Conservation (phyloP, 1,139 yeast species). For the Trichomonascaceae sp. region DNA sequence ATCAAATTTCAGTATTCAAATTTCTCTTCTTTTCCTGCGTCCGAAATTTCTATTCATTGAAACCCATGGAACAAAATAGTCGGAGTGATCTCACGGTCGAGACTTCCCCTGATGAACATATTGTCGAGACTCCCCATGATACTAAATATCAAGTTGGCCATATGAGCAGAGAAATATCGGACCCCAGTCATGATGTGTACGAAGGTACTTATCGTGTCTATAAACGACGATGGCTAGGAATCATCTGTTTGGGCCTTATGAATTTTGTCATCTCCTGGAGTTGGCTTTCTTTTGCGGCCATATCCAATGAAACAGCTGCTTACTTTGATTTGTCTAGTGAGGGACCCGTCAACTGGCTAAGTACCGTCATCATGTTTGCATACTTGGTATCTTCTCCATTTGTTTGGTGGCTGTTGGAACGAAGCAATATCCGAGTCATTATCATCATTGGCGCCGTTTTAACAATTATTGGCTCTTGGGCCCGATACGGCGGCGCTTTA, state of each 20-base stretch:
- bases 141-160: not conserved
- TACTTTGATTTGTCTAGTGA: slow-evolving; percentile 24
- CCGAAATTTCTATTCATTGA: not conserved
- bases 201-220: slow-evolving; percentile 21
- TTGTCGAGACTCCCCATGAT: not conserved
- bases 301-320: slow-evolving; percentile 24
- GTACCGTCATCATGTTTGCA: slow-evolving; percentile 31
- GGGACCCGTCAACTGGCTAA: slow-evolving; percentile 34
- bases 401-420: slow-evolving; percentile 24
- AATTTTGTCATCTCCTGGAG: slow-evolving; percentile 34
- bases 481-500: slow-evolving; percentile 30
- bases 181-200: not conserved
- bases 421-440: slow-evolving; percentile 23
- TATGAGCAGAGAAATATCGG: not conserved
- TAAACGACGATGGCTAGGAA: slow-evolving; percentile 33
- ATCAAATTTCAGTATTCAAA: too few species aligned
- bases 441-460: slow-evolving; percentile 25
- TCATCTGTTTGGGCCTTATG: slow-evolving; percentile 27
- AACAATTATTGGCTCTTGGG: slow-evolving; percentile 30
- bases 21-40: not conserved
- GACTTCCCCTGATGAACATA: too few species aligned
- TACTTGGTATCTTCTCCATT: slow-evolving; percentile 28
- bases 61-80: not conserved
- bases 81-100: not conserved
- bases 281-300: slow-evolving; percentile 34